A percentile compares a stretch with the other conserved stretches of the same genome.
phyloP scores from a whole-genome alignment of 2,329 filamentous ascomycete genomes.

The Aspergillus sp. region DNA sequence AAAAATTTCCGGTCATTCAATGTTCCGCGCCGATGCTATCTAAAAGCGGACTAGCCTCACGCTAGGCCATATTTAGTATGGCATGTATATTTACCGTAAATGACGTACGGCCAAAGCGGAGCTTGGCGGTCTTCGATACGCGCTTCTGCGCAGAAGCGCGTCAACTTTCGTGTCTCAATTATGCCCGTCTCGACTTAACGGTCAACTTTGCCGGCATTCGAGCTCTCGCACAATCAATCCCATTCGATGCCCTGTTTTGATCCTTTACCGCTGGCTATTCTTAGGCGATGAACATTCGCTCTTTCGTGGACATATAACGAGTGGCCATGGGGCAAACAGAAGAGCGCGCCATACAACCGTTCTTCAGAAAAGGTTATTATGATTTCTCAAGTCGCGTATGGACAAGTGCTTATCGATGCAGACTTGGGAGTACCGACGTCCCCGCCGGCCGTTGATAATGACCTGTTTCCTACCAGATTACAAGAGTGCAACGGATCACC shows the following conservation, averaged over 20 bases:
- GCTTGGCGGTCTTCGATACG: conserved; percentile 17
- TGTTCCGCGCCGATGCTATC: conserved; percentile 22
- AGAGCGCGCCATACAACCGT: conserved; percentile 41
- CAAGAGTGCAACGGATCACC: background rate
- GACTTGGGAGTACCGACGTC: conserved; percentile 16
- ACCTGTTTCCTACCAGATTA: background rate
- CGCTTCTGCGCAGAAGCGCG: conserved; percentile 26
- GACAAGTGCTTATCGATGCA: conserved; percentile 16
- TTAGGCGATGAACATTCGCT: conserved; percentile 24
- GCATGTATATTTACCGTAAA: conserved; percentile 6
- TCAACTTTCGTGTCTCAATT: conserved; percentile 15
- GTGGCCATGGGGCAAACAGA: conserved; percentile 42
- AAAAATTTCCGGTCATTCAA: conserved; percentile 40
- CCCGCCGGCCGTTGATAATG: conserved; percentile 5
- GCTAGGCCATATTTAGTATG: background rate
- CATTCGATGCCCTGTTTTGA: background rate
- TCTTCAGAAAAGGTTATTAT: conserved; percentile 40
- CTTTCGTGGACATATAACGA: conserved; percentile 27
- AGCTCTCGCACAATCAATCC: background rate
- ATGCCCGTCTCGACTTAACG: conserved; percentile 1
- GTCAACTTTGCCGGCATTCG: background rate
- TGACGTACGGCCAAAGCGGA: conserved; percentile 16
- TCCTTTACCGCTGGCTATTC: background rate
- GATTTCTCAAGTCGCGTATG: background rate
- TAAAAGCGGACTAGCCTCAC: background rate